Conservation (phyloP, 2,329 filamentous ascomycete genomes). For the Blastomyces silverae region DNA sequence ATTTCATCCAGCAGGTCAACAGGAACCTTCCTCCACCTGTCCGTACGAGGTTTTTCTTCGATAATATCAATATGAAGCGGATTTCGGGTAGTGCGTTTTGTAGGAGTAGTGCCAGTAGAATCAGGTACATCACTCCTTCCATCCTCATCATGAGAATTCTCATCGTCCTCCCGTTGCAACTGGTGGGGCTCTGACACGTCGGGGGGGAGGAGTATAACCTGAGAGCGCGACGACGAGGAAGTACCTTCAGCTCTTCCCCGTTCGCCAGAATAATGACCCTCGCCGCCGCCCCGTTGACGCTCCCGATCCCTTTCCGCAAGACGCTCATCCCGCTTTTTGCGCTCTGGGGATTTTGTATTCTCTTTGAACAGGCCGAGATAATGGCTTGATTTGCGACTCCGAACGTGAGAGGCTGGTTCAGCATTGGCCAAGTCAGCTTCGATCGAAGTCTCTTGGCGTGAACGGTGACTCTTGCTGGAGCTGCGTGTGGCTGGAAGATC, state of each 20-base stretch:
- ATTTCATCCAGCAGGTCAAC: conserved; percentile 52
- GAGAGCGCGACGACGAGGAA: neutral
- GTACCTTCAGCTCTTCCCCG: neutral
- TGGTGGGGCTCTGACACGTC: conserved; percentile 7
- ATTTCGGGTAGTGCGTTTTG: neutral
- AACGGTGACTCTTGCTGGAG: conserved; percentile 39
- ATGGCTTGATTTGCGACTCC: conserved; percentile 60
- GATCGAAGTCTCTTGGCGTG: conserved; percentile 55
- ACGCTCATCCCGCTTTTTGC: conserved; percentile 46
- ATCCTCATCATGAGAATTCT: neutral
- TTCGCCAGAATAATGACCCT: conserved; percentile 6
- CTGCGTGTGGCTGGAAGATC: conserved; percentile 31
- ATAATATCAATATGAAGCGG: neutral
- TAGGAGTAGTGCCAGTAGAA: neutral
- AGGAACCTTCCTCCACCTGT: conserved; percentile 34
- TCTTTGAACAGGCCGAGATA: conserved; percentile 60
- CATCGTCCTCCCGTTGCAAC: neutral
- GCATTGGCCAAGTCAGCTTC: conserved; percentile 56
- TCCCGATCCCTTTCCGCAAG: conserved; percentile 30
- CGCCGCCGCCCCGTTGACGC: conserved; percentile 8
- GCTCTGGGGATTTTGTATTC: conserved; percentile 50
- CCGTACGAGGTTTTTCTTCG: conserved; percentile 3
- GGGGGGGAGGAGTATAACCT: conserved; percentile 2
- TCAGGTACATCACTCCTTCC: neutral
- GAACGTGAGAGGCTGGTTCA: conserved; percentile 49